Conservation (phyloP, 176 grass and related monocot species). For the Eremochloa ophiuroides region DNA sequence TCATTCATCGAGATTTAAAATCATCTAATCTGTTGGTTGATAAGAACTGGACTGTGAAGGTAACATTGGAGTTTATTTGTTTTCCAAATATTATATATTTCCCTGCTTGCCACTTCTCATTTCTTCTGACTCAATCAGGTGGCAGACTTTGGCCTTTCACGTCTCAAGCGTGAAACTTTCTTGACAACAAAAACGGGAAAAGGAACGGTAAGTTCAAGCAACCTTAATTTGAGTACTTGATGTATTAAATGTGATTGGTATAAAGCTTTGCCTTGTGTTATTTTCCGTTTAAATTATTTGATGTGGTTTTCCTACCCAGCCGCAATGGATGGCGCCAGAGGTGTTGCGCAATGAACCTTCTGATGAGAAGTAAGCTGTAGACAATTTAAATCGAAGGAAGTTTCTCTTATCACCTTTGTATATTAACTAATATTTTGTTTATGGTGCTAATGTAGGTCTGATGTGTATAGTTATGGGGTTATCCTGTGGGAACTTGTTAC, state of each 20-base stretch:
- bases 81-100: background rate
- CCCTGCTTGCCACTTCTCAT: conserved; percentile 21
- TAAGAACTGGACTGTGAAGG: conserved; percentile 99
- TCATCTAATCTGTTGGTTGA: conserved; percentile 98
- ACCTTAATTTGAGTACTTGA: conserved; percentile 7
- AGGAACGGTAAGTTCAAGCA: conserved; percentile 77
- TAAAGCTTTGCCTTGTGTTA: conserved; percentile 9
- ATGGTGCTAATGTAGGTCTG: conserved; percentile 61
- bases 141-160: conserved; percentile 98
- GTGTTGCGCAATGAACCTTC: conserved; percentile 93
- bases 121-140: conserved; percentile 48
- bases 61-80: conserved; percentile 31
- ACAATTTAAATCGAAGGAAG: conserved; percentile 4
- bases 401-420: background rate
- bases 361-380: conserved; percentile 76
- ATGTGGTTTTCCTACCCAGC: conserved; percentile 37
- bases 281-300: conserved; percentile 35
- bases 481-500: conserved; percentile 98
- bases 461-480: conserved; percentile 97
- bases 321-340: conserved; percentile 99
- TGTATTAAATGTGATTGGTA: background rate
- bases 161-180: conserved; percentile 88
- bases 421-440: conserved; percentile 29
- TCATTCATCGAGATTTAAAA: conserved; percentile 98
- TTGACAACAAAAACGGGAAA: conserved; percentile 91